Evolutionary conservation across 2,329 filamentous ascomycete genomes (phyloP).

Genomic region (Talaromyces sp.): DNA sequence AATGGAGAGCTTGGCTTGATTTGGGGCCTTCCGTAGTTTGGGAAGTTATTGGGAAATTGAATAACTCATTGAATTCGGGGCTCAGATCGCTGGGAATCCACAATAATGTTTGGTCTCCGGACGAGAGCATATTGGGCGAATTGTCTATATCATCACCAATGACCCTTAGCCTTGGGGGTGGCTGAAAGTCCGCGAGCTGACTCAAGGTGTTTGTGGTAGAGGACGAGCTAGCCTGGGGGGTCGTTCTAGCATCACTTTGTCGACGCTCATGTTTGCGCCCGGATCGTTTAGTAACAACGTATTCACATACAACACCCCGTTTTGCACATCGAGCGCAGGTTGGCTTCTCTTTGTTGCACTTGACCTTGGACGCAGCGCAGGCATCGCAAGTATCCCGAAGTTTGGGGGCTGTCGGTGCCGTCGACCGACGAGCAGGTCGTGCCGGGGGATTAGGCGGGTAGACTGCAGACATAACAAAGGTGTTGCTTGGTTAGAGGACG

Average conservation of each 20-base stretch:
- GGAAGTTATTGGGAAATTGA: constrained; percentile 13
- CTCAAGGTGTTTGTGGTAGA: neutral
- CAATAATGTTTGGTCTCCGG: neutral
- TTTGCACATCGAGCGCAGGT: constrained; percentile 8
- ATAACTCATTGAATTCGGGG: constrained; percentile 15
- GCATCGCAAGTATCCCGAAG: constrained; percentile 8
- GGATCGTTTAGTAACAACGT: constrained; percentile 1
- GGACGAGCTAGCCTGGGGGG: neutral
- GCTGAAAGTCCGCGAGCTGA: neutral
- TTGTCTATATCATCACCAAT: neutral
- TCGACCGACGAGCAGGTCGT: neutral
- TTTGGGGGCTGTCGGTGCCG: neutral
- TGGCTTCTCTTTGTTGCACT: constrained; percentile 8
- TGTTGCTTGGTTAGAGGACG: no score
- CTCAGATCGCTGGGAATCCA: neutral
- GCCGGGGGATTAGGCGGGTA: neutral
- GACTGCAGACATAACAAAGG: no score
- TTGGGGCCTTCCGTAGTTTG: neutral
- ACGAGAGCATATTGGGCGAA: neutral
- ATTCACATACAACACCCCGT: constrained; percentile 1
- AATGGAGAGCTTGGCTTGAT: neutral
- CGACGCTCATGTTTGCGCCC: neutral
- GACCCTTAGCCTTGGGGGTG: neutral
- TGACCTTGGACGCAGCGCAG: constrained; percentile 8
- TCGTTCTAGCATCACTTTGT: neutral